Evolutionary conservation across 2,329 filamentous ascomycete species (phyloP), one percentile per base, ranked within the genome.

Genomic region (Talaromyces sp.): DNA sequence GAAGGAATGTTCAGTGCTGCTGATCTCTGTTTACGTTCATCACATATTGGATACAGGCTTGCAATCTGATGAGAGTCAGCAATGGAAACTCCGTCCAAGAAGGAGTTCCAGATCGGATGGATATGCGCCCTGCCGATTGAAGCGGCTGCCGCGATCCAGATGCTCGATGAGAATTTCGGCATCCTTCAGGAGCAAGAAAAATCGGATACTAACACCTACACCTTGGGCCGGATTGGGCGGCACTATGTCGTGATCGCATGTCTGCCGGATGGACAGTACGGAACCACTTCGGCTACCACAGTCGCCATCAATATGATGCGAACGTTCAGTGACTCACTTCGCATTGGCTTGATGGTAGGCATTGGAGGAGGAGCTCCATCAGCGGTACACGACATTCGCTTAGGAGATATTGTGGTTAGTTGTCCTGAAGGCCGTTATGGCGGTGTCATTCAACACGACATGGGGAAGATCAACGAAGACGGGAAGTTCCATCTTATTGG

Each of bases 381-480:
- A 0, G 17, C 10, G 8, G 10, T 1, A 3, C 27, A 8, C 15
- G 45, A 67, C 35, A 57, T 70, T 50, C 35, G 65, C n/a, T 61
- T 69, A 0, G 61, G 68, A 8, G 63, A 68, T 60, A 50, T 66
- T n/a, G 57, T 66, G 2, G 45, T 71, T 8, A 69, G 67, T 19
- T 15, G 62, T 5, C 65, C 52, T 8, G 41, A 63, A 17, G 63
- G 66, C 9, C 13, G 52, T 3, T 35, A 43, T 31, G 62, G 62
- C 19, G 68, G 56, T 8, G 68, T 71, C 19, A 64, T 71, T n/a
- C 67, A 70, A 58, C 69, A 70, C 22, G 69, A 70, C 65, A 69
- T 69, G 52, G 67, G 70, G 8, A 69, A 68, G 19, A 60, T 60
- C 17, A 9, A 9, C 6, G 13, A 33, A 45, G 10, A 33, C 17